Evolutionary conservation across 371 early-diverging fungal species (phyloP).

Genomic region (Dichotomocladium elegans): DNA sequence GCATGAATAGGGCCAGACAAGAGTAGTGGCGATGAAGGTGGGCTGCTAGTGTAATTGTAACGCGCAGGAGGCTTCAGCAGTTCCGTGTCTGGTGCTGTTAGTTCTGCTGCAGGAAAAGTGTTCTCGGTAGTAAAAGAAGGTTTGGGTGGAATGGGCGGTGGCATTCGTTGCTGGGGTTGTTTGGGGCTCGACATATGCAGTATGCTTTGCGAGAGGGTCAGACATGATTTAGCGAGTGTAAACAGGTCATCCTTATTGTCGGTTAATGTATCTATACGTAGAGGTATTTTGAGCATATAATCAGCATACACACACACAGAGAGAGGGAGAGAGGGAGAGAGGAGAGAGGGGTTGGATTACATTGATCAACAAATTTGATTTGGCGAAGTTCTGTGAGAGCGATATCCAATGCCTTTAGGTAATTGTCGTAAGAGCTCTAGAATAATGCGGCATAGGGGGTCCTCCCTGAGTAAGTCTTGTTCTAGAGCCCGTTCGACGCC

Average conservation of each 20-base stretch:
- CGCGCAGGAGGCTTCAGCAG: neutral
- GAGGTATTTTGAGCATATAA: constrained; percentile 7
- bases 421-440: constrained; percentile 34
- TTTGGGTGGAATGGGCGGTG: constrained; percentile 33
- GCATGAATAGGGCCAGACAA: neutral
- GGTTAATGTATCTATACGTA: neutral
- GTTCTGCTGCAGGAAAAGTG: neutral
- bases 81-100: constrained; percentile 1
- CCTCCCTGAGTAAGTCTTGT: too few relatives aligned
- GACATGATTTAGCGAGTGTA: constrained; percentile 27
- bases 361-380: constrained; percentile 34
- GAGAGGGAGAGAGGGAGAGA: neutral
- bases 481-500: neutral
- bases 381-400: constrained; percentile 32
- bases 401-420: constrained; percentile 30
- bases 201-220: constrained; percentile 25
- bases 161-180: constrained; percentile 1
- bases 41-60: neutral
- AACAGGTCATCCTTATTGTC: constrained; percentile 21
- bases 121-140: constrained; percentile 9
- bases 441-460: too few relatives aligned
- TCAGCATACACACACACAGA: neutral
- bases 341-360: constrained; percentile 11
- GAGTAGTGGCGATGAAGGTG: constrained; percentile 4
- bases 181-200: neutral